Base-by-base conservation (phyloP, 1,139 yeast species). In the Suhomyces yuchorum region DNA sequence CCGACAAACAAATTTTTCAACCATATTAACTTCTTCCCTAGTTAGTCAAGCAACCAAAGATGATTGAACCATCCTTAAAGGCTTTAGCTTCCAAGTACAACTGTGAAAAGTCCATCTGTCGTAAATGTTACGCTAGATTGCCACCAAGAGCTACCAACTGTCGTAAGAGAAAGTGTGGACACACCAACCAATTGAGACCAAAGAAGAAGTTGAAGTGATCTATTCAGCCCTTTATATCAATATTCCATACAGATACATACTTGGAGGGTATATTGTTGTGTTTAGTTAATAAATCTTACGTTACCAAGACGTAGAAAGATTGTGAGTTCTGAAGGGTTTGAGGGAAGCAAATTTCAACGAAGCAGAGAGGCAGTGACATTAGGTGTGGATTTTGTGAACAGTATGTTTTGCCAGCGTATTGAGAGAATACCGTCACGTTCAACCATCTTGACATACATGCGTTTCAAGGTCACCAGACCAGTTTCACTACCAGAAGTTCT, bases 101-200 rank as follows among this genome's bases (percentile, higher is more conserved):
- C 96, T 93, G 98, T 85, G 99, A 93, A 66, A 93, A 93, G 83
- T 78, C 97, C 65, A 93, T 93, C 76, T 93, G 99, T 85, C 96
- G 99, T 82, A 89, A 91, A 79, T 93, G 99, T 85, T 93, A 93
- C 87, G 98, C 99, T 70, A 95, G 99, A 86, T 91, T 93, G 75
- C 99, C 99, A 73, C 97, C 98, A 79, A 93, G 98, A 87, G 99
- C 99, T 69, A 93, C 98, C 81, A 93, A 93, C 97, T 93, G 99
- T 87, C 91, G 99, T 85, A 93, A 93, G 98, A 91, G 97, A 90
- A 93, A 93, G 87, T 93, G 99, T 81, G 99, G 99, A 73, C 99
- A 93, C 96, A 84, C 97, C 78, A 93, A 93, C 85, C 99, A 93
- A 85, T 89, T 93, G 80, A 91, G 98, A 85, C 97, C 97, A 82